Base-by-base conservation (phyloP, 805 yeast genomes). In the Candida loeiensis region DNA sequence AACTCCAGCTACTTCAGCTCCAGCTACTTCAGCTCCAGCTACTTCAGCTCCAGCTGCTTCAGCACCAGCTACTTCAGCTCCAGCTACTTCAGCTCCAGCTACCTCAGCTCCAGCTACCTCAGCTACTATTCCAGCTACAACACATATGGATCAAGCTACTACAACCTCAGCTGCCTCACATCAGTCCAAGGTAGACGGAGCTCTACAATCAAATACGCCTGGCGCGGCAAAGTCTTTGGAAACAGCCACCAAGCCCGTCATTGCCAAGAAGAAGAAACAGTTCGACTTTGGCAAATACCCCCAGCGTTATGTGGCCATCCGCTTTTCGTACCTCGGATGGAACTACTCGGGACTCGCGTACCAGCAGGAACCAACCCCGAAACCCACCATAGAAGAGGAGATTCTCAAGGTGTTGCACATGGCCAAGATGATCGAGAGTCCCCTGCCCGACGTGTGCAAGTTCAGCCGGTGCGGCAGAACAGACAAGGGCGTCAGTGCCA, bases 381-480 rank as follows among this genome's bases (percentile, higher is more conserved):
- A 86, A 6, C 95, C 95, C 0, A 93, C 99, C 0, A 90, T 93
- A 2, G 99, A 93, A 54, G 80, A 79, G 20, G 75, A 73, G 28
- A 74, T 93, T 4, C 59, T 93, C 29, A 74, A 82, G 29, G 96
- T 95, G 0, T 58, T 93, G 61, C 64, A 71, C 35, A 77, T 72
- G 46, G 79, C 91, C 20, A 79, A 74, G 47, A 59, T 93, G 45
- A 79, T 93, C 8, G 73, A 79, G 7, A 68, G 78, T 1, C 51
- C 73, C 16, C 80, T 77, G 15, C 82, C 88, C 0, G 65, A 65
- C 6, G 80, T 77, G 1, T 85, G 82, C 54, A 72, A 76, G 11
- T 89, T 90, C 58, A 84, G 95, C 49, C 69, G 97, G 46, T 93
- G 98, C 64, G 98, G 98, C 0, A 72, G 98, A 53, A 91, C 98